Base-by-base conservation (phyloP, 371 early-diverging fungal genomes). In the Nematocida displodere region DNA sequence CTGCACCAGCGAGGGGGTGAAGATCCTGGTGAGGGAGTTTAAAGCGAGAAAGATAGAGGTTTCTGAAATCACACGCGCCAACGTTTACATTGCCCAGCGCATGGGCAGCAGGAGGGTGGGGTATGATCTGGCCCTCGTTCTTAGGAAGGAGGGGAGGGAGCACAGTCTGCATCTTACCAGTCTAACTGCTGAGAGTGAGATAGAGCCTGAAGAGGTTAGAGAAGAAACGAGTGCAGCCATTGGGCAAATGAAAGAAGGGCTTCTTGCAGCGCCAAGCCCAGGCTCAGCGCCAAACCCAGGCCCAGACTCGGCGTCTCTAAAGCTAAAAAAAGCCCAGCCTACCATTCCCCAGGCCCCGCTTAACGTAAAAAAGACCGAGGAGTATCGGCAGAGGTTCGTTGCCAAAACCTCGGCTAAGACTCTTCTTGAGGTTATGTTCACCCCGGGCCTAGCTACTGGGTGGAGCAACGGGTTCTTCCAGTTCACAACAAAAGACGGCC, bases 1-100 rank as follows among this genome's bases (percentile, higher is more conserved):
- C 26, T 62, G 33, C 49, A 61, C 75, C 1, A 8, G 48, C 26
- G 50, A 71, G 36, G 75, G 62, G n/a, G 11, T 71, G 7, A 22
- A 33, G 4, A 46, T 47, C 7, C 8, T 71, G 3, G 22, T 3
- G 13, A 47, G 29, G 29, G 2, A 47, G 2, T 31, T 71, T 37
- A 26, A 36, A 34, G 36, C n/a, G 22, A 29, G 33, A 20, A 33
- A 65, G n/a, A 26, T 28, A 13, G 61, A 59, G 22, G 33, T 4
- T 29, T 11, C 56, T 13, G 20, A 29, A n/a, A 37, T 26, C 11
- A 56, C 29, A 0, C 17, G 13, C 15, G 24, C 34, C 5, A 31
- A 7, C 7, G 48, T 71, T 2, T 33, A 61, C 48, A 3, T 50
- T 4, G 37, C 59, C 33, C 75, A 71, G 36, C 48, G 75, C 58